Conservation (phyloP, 2,329 filamentous ascomycete genomes). For the Phialemoniopsis sp. region DNA sequence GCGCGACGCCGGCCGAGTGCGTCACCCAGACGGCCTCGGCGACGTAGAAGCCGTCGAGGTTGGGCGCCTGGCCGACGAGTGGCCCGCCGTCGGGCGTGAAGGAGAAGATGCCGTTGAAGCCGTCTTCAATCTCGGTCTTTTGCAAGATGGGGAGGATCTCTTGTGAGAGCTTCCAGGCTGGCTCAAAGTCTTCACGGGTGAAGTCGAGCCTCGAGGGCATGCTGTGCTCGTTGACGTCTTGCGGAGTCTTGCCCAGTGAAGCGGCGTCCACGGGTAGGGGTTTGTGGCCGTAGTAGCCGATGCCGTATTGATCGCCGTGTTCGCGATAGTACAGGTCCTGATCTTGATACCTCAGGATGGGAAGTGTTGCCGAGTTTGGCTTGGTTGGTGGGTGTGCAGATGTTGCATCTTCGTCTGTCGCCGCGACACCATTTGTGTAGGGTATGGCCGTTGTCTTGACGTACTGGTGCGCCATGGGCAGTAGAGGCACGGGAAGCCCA, state of each 20-base stretch:
- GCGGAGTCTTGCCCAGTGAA: constrained; percentile 46
- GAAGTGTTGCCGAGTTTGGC: constrained; percentile 46
- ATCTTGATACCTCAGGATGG: constrained; percentile 60
- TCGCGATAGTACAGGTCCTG: constrained; percentile 62
- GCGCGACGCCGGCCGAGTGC: constrained; percentile 59
- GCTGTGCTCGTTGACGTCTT: constrained; percentile 50
- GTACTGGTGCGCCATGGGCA: constrained; percentile 61
- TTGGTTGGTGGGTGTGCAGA: constrained; percentile 6
- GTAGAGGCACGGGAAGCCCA: constrained; percentile 50
- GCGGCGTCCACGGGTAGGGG: constrained; percentile 57
- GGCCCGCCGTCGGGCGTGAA: constrained; percentile 62
- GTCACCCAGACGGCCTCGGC: constrained; percentile 66
- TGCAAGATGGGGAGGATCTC: constrained; percentile 48
- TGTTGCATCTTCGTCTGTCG: constrained; percentile 22
- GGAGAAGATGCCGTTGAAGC: constrained; percentile 64
- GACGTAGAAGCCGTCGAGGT: constrained; percentile 57
- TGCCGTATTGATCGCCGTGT: constrained; percentile 58
- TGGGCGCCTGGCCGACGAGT: constrained; percentile 53
- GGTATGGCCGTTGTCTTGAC: constrained; percentile 55
- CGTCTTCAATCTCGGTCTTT: constrained; percentile 48
- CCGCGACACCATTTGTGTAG: constrained; percentile 19
- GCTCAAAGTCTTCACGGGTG: constrained; percentile 54
- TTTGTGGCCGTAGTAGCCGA: constrained; percentile 60
- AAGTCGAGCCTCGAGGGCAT: constrained; percentile 62
- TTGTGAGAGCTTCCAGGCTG: constrained; percentile 53